Evolutionary conservation across 305 asterid genomes (phyloP).

Genomic region (Andrographis paniculata): DNA sequence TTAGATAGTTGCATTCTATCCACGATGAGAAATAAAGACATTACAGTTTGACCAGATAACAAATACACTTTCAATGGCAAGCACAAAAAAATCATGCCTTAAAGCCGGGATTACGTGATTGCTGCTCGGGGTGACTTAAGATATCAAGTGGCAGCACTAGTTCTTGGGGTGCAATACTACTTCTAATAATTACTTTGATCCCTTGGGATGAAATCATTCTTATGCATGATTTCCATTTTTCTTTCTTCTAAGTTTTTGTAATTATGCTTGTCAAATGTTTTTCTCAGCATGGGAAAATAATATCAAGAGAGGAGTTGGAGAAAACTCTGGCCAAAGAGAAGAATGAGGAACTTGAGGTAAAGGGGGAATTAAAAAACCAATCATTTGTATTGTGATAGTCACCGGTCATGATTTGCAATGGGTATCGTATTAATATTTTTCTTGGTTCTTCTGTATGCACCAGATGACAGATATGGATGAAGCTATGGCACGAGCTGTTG

Average conservation of each 20-base stretch:
- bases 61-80: no score
- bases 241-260: background rate
- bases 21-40: no score
- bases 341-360: slow-evolving; percentile 76
- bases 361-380: background rate
- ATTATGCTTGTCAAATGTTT: slow-evolving; percentile 5
- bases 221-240: no score
- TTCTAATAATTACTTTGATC: no score
- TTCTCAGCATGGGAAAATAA: slow-evolving; percentile 69
- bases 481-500: slow-evolving; percentile 93
- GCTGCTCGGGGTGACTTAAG: no score
- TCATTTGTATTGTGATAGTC: background rate
- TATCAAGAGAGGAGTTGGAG: slow-evolving; percentile 73
- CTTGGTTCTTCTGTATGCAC: slow-evolving; percentile 6
- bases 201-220: slow-evolving; percentile 1
- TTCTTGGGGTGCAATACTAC: no score
- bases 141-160: no score
- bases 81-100: no score
- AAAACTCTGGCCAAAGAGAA: slow-evolving; percentile 57
- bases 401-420: background rate
- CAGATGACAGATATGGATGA: slow-evolving; percentile 82
- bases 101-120: no score
- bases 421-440: background rate
- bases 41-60: no score
- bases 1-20: no score